Conservation (phyloP, 2,329 filamentous ascomycete genomes). For the Aspergillus quadrilineatus region DNA sequence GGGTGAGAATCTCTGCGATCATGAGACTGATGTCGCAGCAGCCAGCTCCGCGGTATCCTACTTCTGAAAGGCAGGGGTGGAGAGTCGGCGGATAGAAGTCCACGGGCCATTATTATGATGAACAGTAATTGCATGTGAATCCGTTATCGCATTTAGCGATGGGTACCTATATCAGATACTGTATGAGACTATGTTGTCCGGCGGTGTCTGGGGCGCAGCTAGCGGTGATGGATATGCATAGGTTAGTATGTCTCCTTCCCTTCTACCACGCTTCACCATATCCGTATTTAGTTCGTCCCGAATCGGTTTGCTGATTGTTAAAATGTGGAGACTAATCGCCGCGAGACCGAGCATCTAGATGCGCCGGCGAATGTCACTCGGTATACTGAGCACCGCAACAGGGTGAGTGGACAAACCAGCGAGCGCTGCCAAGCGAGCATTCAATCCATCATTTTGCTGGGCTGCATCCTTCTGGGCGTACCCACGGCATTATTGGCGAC, state of each 20-base stretch:
- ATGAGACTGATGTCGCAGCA: conserved; percentile 69
- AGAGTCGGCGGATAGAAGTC: conserved; percentile 47
- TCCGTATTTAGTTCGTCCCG: neutral
- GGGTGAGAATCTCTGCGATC: conserved; percentile 69
- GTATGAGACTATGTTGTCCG: conserved; percentile 44
- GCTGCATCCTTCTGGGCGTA: conserved; percentile 68
- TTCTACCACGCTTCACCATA: neutral
- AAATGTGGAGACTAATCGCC: conserved; percentile 59
- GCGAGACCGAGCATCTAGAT: conserved; percentile 61
- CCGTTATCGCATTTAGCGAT: conserved; percentile 52
- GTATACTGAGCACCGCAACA: conserved; percentile 56
- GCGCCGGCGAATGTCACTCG: conserved; percentile 63
- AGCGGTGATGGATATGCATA: conserved; percentile 67
- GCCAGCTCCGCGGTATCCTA: conserved; percentile 65
- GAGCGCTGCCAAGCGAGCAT: conserved; percentile 44
- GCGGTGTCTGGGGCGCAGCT: conserved; percentile 57
- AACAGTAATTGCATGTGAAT: conserved; percentile 54
- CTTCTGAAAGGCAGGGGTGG: conserved; percentile 47
- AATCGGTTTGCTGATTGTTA: neutral
- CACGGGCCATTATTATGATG: conserved; percentile 49
- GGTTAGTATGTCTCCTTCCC: conserved; percentile 44
- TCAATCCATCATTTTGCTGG: conserved; percentile 73
- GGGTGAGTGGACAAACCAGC: conserved; percentile 30
- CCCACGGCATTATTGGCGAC: conserved; percentile 57
- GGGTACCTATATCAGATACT: conserved; percentile 54